Evolutionary conservation across 495 filamentous ascomycete species (phyloP).

Genomic region (Penicillium paxilli): DNA sequence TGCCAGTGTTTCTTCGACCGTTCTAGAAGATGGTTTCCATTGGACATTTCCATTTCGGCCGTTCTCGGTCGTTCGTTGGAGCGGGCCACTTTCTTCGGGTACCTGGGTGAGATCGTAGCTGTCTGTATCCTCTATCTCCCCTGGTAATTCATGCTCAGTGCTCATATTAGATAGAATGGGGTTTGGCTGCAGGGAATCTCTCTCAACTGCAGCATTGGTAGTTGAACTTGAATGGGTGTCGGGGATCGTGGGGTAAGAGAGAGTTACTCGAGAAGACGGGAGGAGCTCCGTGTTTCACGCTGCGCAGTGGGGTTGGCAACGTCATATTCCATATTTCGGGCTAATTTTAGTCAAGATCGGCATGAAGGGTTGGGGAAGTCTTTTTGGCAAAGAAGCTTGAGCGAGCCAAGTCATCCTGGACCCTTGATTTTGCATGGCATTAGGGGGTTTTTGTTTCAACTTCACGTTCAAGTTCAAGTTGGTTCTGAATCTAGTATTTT

Average conservation of each 20-base stretch:
- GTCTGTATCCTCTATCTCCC: slow-evolving; percentile 20
- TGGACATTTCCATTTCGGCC: slow-evolving; percentile 5
- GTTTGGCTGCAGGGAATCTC: background rate
- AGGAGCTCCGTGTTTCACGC: background rate
- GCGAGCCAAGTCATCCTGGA: background rate
- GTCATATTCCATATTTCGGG: slow-evolving; percentile 4
- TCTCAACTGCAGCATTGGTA: no score
- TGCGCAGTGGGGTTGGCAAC: slow-evolving; percentile 1
- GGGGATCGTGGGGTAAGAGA: background rate
- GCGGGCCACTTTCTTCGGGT: slow-evolving; percentile 7
- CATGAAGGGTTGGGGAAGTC: background rate
- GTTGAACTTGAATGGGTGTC: no score
- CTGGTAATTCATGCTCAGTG: slow-evolving; percentile 13
- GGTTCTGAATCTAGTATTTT: no score
- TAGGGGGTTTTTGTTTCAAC: no score
- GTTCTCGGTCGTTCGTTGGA: slow-evolving; percentile 5
- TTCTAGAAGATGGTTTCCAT: slow-evolving; percentile 24
- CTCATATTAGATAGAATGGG: slow-evolving; percentile 17
- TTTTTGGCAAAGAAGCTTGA: background rate
- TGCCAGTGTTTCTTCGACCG: slow-evolving; percentile 22
- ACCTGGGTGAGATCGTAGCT: slow-evolving; percentile 7
- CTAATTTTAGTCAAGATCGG: background rate
- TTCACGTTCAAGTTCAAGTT: no score
- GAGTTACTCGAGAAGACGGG: background rate
- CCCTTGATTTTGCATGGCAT: background rate